Percentiles rank a stretch among this genome's conserved stretches.
phyloP scores from a whole-genome alignment of 164 flowering plant species.

The Umbilicus rupestris region DNA sequence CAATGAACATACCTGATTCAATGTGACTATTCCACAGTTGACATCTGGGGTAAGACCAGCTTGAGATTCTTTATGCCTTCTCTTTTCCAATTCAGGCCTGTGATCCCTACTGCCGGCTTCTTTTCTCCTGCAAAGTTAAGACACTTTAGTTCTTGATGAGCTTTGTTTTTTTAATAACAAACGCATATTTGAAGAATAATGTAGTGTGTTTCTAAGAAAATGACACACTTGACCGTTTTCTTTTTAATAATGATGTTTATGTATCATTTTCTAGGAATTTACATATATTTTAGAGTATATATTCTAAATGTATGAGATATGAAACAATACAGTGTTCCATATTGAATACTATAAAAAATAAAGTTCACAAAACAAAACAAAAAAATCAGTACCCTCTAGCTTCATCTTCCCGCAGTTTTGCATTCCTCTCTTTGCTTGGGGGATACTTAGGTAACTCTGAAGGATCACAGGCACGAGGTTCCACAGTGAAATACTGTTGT shows the following conservation, averaged over 20 bases:
- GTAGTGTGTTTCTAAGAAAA: neutral
- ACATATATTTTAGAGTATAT: neutral
- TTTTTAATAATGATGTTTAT: neutral
- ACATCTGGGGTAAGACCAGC: constrained; percentile 94
- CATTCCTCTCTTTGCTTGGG: constrained; percentile 93
- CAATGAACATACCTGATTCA: constrained; percentile 64
- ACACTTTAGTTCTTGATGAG: neutral
- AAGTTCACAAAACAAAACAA: neutral
- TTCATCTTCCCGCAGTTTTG: constrained; percentile 86
- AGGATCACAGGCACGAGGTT: constrained; percentile 88
- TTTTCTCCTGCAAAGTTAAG: constrained; percentile 37
- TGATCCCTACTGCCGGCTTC: constrained; percentile 51
- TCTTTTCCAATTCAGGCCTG: constrained; percentile 50
- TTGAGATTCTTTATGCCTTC: constrained; percentile 62
- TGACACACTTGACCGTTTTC: neutral
- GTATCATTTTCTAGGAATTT: neutral
- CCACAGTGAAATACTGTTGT: constrained; percentile 63
- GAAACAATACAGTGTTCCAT: neutral
- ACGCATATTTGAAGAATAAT: neutral
- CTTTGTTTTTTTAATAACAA: neutral
- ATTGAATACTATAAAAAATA: neutral
- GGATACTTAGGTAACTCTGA: constrained; percentile 92
- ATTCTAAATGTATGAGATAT: neutral
- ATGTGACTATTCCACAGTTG: constrained; percentile 66
- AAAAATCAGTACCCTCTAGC: constrained; percentile 48